phyloP scores from a whole-genome alignment of 345 rosid genomes.

The Nephelium lappaceum region DNA sequence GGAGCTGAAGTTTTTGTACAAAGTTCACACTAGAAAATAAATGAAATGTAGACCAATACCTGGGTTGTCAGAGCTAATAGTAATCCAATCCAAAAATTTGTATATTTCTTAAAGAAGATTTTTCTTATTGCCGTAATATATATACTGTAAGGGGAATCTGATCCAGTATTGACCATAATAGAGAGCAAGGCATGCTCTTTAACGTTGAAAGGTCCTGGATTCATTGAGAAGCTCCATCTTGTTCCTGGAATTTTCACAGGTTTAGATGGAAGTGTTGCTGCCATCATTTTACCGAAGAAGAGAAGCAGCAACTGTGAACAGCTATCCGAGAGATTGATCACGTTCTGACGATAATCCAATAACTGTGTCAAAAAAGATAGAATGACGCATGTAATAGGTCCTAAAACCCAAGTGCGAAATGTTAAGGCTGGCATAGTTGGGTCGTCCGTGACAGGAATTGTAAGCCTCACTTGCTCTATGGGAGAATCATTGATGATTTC shows the following conservation, averaged over 20 bases:
- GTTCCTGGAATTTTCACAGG: conserved; percentile 18
- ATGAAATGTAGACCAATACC: conserved; percentile 1
- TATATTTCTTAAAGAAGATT: conserved; percentile 25
- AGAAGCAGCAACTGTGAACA: conserved; percentile 26
- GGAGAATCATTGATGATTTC: conserved; percentile 8
- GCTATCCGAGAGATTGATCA: conserved; percentile 13
- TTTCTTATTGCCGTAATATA: conserved; percentile 14
- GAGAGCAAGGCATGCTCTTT: conserved; percentile 37
- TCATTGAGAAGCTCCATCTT: conserved; percentile 34
- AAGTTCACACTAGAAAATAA: too few species aligned
- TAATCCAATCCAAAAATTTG: conserved; percentile 23
- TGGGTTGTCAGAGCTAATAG: conserved; percentile 32
- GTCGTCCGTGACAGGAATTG: conserved; percentile 23
- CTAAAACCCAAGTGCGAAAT: conserved; percentile 37
- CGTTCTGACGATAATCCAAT: conserved; percentile 26
- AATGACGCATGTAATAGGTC: conserved; percentile 8
- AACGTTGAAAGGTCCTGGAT: conserved; percentile 41
- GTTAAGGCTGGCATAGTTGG: conserved; percentile 24
- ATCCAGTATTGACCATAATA: conserved; percentile 27
- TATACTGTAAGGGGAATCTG: conserved; percentile 14
- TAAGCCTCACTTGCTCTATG: conserved; percentile 10
- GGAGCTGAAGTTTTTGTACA: not conserved
- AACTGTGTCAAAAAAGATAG: conserved; percentile 29
- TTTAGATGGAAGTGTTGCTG: conserved; percentile 21
- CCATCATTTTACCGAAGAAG: conserved; percentile 33